Percentiles rank a stretch among this genome's conserved stretches.
Conservation (phyloP, 2,329 filamentous ascomycete genomes). For the Claviceps humidiphila region DNA sequence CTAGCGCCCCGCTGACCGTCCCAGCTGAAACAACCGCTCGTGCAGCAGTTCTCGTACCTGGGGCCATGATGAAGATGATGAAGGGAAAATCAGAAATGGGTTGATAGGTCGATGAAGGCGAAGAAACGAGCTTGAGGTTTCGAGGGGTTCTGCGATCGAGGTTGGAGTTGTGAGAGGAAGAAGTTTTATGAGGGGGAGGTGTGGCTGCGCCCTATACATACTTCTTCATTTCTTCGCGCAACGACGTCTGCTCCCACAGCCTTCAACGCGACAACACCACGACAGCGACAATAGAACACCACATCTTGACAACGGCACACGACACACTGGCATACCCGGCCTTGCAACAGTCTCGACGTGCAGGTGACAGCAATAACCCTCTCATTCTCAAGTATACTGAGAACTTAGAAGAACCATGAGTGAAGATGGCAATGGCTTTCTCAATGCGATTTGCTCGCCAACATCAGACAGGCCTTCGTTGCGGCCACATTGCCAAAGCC, state of each 20-base stretch:
- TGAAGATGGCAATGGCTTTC: slow-evolving; percentile 13
- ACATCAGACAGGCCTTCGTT: slow-evolving; percentile 51
- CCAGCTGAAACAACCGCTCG: too few relatives aligned
- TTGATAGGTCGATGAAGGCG: too few relatives aligned
- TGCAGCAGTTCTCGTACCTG: too few relatives aligned
- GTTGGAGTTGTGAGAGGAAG: too few relatives aligned
- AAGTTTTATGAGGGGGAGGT: too few relatives aligned
- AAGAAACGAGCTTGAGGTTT: too few relatives aligned
- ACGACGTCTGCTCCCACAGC: not conserved
- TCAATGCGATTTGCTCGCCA: slow-evolving; percentile 55
- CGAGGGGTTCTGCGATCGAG: too few relatives aligned
- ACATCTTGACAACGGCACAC: not conserved
- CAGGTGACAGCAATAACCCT: not conserved
- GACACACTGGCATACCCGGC: not conserved
- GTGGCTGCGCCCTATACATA: too few relatives aligned
- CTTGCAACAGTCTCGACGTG: not conserved
- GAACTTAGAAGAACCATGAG: not conserved
- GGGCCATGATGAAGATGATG: too few relatives aligned
- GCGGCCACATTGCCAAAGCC: slow-evolving; percentile 36
- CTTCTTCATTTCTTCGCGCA: not conserved
- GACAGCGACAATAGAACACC: not conserved
- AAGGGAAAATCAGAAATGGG: too few relatives aligned
- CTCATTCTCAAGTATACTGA: not conserved
- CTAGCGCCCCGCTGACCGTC: too few relatives aligned
- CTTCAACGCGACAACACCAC: too few relatives aligned